These are phyloP conservation scores for Chaetomium strumarium DNA, from an alignment of 2,329 filamentous ascomycete species.

Conservation along the genomic window DNA sequence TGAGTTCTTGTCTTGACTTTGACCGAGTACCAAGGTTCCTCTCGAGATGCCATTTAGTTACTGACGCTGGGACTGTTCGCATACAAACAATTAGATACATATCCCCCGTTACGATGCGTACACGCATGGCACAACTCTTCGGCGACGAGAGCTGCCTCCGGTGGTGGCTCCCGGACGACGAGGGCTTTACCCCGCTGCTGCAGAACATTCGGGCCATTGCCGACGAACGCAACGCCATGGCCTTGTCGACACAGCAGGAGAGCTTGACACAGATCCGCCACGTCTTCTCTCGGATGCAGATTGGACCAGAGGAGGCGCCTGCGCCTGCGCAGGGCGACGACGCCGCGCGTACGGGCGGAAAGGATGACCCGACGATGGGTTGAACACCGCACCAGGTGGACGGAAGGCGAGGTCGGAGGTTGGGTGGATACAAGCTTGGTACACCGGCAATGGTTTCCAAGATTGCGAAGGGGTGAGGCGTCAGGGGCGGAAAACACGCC, in stretches of 20 bases:
- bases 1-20: constrained; percentile 40
- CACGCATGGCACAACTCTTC: constrained; percentile 71
- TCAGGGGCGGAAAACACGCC: constrained; percentile 8
- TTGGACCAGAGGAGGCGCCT: constrained; percentile 32
- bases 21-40: too few species aligned
- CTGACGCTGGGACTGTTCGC: too few species aligned
- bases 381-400: not conserved
- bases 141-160: constrained; percentile 61
- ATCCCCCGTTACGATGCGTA: constrained; percentile 67
- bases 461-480: constrained; percentile 11
- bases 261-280: constrained; percentile 69
- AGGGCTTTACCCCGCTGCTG: constrained; percentile 67
- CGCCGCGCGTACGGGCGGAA: not conserved
- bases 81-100: constrained; percentile 70
- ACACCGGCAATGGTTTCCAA: not conserved
- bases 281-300: constrained; percentile 59
- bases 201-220: constrained; percentile 75
- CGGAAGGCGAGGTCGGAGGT: too few species aligned
- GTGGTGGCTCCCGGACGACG: constrained; percentile 88
- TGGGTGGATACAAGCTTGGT: too few species aligned
- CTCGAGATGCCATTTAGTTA: too few species aligned
- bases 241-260: constrained; percentile 52
- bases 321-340: not conserved
- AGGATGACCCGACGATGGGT: constrained; percentile 2
- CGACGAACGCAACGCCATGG: constrained; percentile 63